These are phyloP conservation scores for Hypericum androsaemum DNA, from an alignment of 345 rosid species.

Conservation along the genomic window DNA sequence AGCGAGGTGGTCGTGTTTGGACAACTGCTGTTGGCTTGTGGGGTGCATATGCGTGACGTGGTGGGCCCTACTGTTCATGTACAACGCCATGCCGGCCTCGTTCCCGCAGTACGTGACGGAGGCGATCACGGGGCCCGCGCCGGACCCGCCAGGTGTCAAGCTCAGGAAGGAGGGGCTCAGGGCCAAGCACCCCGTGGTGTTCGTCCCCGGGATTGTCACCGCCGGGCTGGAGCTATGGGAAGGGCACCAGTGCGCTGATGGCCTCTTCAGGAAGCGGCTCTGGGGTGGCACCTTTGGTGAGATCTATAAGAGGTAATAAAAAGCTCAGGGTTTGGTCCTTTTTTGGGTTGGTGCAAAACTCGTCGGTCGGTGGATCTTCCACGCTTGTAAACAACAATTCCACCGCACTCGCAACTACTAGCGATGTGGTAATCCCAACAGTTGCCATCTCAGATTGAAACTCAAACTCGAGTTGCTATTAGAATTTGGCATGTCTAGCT, in stretches of 20 bases:
- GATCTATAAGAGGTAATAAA: constrained; percentile 68
- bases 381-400: too few relatives aligned
- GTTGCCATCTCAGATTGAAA: too few relatives aligned
- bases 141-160: constrained; percentile 88
- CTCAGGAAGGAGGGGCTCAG: constrained; percentile 65
- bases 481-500: too few relatives aligned
- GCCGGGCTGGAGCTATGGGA: constrained; percentile 97
- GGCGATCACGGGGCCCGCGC: constrained; percentile 87
- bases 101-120: constrained; percentile 79
- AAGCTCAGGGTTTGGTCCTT: background rate
- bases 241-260: constrained; percentile 82
- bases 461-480: too few relatives aligned
- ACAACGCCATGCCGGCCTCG: constrained; percentile 85
- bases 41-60: constrained; percentile 75
- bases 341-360: background rate
- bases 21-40: constrained; percentile 78
- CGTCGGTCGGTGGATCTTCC: too few relatives aligned
- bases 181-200: constrained; percentile 84
- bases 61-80: constrained; percentile 79
- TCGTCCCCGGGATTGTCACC: constrained; percentile 91
- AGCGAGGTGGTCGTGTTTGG: constrained; percentile 67
- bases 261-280: constrained; percentile 77
- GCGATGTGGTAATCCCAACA: too few relatives aligned
- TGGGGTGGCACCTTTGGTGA: constrained; percentile 99
- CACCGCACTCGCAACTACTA: too few relatives aligned